Evolutionary conservation across 192 early-diverging fungal species (phyloP).

Genomic region (Mortierella alpina): DNA sequence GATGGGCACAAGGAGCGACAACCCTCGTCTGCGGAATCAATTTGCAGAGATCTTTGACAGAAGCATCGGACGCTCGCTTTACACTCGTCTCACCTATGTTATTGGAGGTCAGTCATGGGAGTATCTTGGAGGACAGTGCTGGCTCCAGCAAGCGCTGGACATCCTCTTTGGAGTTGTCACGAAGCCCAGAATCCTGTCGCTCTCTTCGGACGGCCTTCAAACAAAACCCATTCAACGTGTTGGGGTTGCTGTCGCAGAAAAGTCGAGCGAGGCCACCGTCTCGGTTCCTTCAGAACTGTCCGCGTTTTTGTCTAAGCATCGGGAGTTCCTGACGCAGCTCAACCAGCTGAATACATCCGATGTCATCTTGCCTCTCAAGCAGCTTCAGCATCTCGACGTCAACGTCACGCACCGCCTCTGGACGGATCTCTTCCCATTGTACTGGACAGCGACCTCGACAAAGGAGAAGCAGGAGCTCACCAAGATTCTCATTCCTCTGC

Average conservation of each 20-base stretch:
- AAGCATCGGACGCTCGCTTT: conserved; percentile 76
- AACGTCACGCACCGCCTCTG: conserved; percentile 81
- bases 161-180: conserved; percentile 80
- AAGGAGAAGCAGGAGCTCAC: conserved; percentile 89
- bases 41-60: conserved; percentile 88
- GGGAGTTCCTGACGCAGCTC: conserved; percentile 70
- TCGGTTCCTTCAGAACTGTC: conserved; percentile 53
- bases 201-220: conserved; percentile 57
- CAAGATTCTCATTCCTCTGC: conserved; percentile 83
- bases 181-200: conserved; percentile 47
- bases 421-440: conserved; percentile 85
- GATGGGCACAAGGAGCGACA: conserved; percentile 84
- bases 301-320: conserved; percentile 63
- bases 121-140: conserved; percentile 83
- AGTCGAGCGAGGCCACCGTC: conserved; percentile 13
- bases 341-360: conserved; percentile 59
- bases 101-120: conserved; percentile 97
- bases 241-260: conserved; percentile 13
- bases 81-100: conserved; percentile 86
- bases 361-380: conserved; percentile 67
- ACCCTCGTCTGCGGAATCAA: conserved; percentile 80
- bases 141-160: conserved; percentile 93
- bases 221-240: conserved; percentile 58
- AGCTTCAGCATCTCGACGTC: conserved; percentile 75
- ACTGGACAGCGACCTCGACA: conserved; percentile 78